Conservation (phyloP, 441 rosid genomes). For the Monsonia emarginata region DNA sequence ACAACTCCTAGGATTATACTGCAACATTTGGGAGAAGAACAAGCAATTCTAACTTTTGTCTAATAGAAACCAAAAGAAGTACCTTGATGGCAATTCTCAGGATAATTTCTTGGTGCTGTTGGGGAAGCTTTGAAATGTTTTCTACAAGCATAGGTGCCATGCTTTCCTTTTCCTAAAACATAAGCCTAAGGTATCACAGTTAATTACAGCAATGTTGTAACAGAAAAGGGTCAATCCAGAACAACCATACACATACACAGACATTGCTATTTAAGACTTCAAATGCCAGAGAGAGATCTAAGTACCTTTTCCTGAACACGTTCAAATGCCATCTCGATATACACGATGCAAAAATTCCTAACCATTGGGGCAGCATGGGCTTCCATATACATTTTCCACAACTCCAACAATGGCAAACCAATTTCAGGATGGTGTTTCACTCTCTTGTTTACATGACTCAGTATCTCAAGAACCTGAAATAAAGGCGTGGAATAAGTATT, state of each 20-base stretch:
- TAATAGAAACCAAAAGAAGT: slow-evolving; percentile 6
- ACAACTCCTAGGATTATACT: neutral
- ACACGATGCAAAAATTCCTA: slow-evolving; percentile 72
- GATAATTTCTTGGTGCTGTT: slow-evolving; percentile 75
- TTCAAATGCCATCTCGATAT: slow-evolving; percentile 93
- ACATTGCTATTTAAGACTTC: slow-evolving; percentile 7
- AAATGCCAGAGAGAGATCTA: slow-evolving; percentile 13
- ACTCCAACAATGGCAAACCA: slow-evolving; percentile 55
- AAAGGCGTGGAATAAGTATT: neutral
- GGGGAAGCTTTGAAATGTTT: slow-evolving; percentile 60
- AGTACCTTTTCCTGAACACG: slow-evolving; percentile 52
- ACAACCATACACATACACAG: neutral
- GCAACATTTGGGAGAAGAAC: neutral
- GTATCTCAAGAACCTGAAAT: slow-evolving; percentile 76
- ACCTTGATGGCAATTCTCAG: slow-evolving; percentile 68
- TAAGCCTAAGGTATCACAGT: slow-evolving; percentile 1
- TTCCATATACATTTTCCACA: slow-evolving; percentile 62
- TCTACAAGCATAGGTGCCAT: slow-evolving; percentile 54
- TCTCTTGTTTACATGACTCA: slow-evolving; percentile 92
- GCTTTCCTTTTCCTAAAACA: slow-evolving; percentile 64
- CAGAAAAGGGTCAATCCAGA: slow-evolving; percentile 7
- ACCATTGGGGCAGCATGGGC: slow-evolving; percentile 60
- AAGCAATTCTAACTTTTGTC: neutral
- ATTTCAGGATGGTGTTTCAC: slow-evolving; percentile 76
- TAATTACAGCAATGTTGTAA: slow-evolving; percentile 3